A percentile compares a stretch with the other conserved stretches of the same genome.
Evolutionary conservation across 129 eudicot genomes (phyloP).

Genomic region (Centaurea solstitialis): DNA sequence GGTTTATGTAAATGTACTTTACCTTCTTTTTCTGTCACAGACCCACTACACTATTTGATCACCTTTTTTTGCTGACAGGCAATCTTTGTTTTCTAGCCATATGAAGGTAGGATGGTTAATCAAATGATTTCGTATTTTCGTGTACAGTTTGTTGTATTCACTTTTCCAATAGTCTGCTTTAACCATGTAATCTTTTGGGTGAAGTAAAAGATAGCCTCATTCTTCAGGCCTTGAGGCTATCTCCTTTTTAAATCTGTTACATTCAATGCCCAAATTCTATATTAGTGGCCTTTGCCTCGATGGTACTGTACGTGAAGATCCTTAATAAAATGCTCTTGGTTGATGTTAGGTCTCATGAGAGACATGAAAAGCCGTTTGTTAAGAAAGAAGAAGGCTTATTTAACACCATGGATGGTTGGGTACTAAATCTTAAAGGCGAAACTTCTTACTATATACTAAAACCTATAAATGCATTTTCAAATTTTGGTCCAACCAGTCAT

Average conservation of each 20-base stretch:
- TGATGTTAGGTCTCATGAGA: not conserved
- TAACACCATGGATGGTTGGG: not conserved
- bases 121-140: not conserved
- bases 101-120: not conserved
- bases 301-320: not conserved
- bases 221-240: not conserved
- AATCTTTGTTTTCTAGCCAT: not conserved
- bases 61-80: not conserved
- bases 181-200: not conserved
- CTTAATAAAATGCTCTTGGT: not conserved
- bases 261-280: not conserved
- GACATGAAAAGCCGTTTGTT: not conserved
- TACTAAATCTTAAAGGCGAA: not conserved
- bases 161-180: not conserved
- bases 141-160: not conserved
- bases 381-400: not conserved
- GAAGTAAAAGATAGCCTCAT: not conserved
- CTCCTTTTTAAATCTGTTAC: not conserved
- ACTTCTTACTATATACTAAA: conserved; percentile 1
- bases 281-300: not conserved
- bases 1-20: not conserved
- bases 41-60: not conserved
- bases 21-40: conserved; percentile 8
- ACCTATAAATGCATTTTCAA: not conserved
- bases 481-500: not conserved